These are phyloP conservation scores for Tetratostichococcus sp. DNA, from an alignment of 139 green algal species.

Conservation along the genomic window DNA sequence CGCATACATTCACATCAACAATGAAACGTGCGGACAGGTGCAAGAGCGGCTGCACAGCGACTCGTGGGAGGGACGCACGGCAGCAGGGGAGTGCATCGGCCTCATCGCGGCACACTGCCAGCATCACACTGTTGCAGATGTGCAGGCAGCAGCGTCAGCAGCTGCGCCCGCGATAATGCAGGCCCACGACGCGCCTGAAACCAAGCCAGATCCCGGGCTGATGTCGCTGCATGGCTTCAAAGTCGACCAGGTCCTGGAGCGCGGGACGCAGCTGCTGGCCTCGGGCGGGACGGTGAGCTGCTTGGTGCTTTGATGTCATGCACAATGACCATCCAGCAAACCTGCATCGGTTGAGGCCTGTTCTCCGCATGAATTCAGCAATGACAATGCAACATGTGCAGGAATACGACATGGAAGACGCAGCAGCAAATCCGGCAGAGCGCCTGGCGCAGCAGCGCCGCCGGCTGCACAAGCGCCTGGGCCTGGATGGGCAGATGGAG, in stretches of 20 bases:
- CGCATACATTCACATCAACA: too few relatives aligned
- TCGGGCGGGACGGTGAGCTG: slow-evolving; percentile 68
- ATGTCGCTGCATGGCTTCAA: slow-evolving; percentile 52
- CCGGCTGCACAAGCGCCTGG: slow-evolving; percentile 65
- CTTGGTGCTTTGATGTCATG: too few relatives aligned
- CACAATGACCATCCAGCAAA: too few relatives aligned
- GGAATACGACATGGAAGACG: slow-evolving; percentile 55
- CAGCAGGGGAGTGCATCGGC: slow-evolving; percentile 71
- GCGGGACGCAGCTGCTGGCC: slow-evolving; percentile 68
- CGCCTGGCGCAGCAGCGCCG: slow-evolving; percentile 60
- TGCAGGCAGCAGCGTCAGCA: slow-evolving; percentile 20
- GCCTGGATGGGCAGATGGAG: slow-evolving; percentile 51
- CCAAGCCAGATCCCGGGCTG: slow-evolving; percentile 3
- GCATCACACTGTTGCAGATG: slow-evolving; percentile 52
- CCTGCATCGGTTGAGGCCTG: too few relatives aligned
- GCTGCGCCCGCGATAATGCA: neutral
- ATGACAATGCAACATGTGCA: slow-evolving; percentile 10
- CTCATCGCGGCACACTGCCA: slow-evolving; percentile 65
- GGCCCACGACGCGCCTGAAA: neutral
- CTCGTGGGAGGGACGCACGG: slow-evolving; percentile 77
- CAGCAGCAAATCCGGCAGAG: slow-evolving; percentile 29
- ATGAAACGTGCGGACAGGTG: too few relatives aligned
- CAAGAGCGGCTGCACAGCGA: slow-evolving; percentile 54
- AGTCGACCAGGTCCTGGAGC: slow-evolving; percentile 58
- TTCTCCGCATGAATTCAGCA: too few relatives aligned